phyloP scores from a whole-genome alignment of 2,329 filamentous ascomycete species.

The Grosmannia penicillata region DNA sequence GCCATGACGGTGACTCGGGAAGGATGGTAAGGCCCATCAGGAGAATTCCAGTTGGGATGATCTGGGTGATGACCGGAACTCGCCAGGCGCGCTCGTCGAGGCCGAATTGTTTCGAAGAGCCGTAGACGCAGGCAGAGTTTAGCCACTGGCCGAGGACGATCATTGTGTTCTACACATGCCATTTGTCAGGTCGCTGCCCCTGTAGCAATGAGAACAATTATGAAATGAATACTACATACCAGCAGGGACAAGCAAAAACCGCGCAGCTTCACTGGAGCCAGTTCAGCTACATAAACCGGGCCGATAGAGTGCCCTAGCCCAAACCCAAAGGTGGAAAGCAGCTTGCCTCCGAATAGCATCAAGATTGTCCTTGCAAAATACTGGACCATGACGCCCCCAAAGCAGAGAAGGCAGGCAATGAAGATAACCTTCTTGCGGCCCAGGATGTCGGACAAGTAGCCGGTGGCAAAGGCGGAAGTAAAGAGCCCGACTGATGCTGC shows the following conservation, averaged over 20 bases:
- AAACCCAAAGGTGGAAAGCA: conserved; percentile 12
- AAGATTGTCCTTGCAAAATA: conserved; percentile 12
- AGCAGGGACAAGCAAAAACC: conserved; percentile 16
- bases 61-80: conserved; percentile 16
- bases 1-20: conserved; percentile 2
- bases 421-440: conserved; percentile 47
- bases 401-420: conserved; percentile 44
- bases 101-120: conserved; percentile 9
- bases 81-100: conserved; percentile 15
- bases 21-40: conserved; percentile 7
- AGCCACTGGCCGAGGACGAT: conserved; percentile 17
- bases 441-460: conserved; percentile 41
- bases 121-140: conserved; percentile 15
- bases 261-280: conserved; percentile 17
- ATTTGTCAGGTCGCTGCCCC: neutral
- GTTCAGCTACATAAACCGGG: conserved; percentile 18
- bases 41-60: conserved; percentile 14
- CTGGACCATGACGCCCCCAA: conserved; percentile 32
- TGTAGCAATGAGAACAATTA: neutral
- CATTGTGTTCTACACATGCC: conserved; percentile 14
- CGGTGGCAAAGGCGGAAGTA: conserved; percentile 15
- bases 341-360: conserved; percentile 16
- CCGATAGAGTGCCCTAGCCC: conserved; percentile 17
- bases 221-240: conserved; percentile 6
- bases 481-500: conserved; percentile 17